A percentile compares a stretch with the other conserved stretches of the same genome.
These are phyloP conservation scores for Exophiala dermatitidis DNA, from an alignment of 2,329 filamentous ascomycete species.

Conservation along the genomic window DNA sequence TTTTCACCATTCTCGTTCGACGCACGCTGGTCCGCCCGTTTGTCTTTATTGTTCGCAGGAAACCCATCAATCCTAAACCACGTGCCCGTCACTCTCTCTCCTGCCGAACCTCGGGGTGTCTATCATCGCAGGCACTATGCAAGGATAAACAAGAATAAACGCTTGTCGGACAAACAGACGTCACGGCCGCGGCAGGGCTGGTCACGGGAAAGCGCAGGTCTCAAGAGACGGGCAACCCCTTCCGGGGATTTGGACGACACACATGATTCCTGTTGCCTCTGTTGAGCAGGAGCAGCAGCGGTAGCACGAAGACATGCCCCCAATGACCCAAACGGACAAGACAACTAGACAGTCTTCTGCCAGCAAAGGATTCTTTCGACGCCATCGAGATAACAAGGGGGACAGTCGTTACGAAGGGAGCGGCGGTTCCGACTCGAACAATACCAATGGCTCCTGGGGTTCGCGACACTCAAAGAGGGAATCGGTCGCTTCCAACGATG, in stretches of 20 bases:
- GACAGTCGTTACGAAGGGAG: slow-evolving; percentile 53
- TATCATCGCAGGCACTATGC: slow-evolving; percentile 16
- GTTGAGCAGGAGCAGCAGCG: slow-evolving; percentile 15
- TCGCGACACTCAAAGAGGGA: slow-evolving; percentile 68
- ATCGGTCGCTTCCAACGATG: slow-evolving; percentile 64
- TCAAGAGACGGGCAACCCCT: slow-evolving; percentile 13
- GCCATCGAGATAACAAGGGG: slow-evolving; percentile 70
- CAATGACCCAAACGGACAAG: slow-evolving; percentile 59
- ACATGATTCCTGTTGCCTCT: slow-evolving; percentile 18
- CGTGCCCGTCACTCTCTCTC: slow-evolving; percentile 2
- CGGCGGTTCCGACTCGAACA: slow-evolving; percentile 30
- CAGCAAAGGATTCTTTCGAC: slow-evolving; percentile 78
- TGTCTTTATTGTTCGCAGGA: slow-evolving; percentile 2
- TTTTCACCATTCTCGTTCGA: background rate
- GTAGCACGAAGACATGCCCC: slow-evolving; percentile 36
- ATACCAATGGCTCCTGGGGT: slow-evolving; percentile 58
- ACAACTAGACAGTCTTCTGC: slow-evolving; percentile 77
- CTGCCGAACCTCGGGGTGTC: slow-evolving; percentile 12
- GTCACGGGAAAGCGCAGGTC: slow-evolving; percentile 12
- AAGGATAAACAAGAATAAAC: slow-evolving; percentile 12
- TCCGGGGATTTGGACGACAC: slow-evolving; percentile 13
- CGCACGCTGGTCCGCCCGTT: background rate
- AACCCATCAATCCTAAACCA: background rate
- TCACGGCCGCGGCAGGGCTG: slow-evolving; percentile 7
- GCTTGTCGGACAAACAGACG: slow-evolving; percentile 5